Conservation (phyloP, 345 rosid species). For the Hibiscus mutabilis region DNA sequence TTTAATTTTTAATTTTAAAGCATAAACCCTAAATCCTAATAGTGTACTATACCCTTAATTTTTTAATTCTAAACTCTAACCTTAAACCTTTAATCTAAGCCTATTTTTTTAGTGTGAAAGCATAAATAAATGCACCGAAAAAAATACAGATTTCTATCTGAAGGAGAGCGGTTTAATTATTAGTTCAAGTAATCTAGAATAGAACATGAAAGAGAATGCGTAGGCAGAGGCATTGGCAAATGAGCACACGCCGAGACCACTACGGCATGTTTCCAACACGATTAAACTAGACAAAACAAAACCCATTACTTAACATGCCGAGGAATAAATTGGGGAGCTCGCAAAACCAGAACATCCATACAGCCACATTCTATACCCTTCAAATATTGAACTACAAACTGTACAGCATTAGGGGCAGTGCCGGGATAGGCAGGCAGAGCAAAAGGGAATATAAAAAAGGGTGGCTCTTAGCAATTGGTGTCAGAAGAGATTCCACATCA, state of each 20-base stretch:
- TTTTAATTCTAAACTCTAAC: no score
- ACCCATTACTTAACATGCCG: neutral
- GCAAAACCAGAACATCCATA: neutral
- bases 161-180: no score
- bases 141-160: no score
- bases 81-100: no score
- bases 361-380: neutral
- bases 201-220: neutral
- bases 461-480: conserved; percentile 10
- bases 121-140: no score
- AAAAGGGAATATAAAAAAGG: conserved; percentile 29
- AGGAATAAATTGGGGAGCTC: conserved; percentile 30
- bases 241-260: conserved; percentile 16
- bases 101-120: no score
- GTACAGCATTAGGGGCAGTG: conserved; percentile 1
- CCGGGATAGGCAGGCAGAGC: conserved; percentile 16
- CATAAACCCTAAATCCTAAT: no score
- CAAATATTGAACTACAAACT: neutral
- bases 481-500: conserved; percentile 39
- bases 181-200: neutral
- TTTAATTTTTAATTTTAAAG: no score
- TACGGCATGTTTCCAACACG: conserved; percentile 15
- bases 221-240: neutral
- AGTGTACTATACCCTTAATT: no score
- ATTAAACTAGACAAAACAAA: neutral